Percentiles rank a stretch among this genome's conserved stretches.
These are phyloP conservation scores for Nemania sp. DNA, from an alignment of 2,329 filamentous ascomycete genomes.

Conservation along the genomic window DNA sequence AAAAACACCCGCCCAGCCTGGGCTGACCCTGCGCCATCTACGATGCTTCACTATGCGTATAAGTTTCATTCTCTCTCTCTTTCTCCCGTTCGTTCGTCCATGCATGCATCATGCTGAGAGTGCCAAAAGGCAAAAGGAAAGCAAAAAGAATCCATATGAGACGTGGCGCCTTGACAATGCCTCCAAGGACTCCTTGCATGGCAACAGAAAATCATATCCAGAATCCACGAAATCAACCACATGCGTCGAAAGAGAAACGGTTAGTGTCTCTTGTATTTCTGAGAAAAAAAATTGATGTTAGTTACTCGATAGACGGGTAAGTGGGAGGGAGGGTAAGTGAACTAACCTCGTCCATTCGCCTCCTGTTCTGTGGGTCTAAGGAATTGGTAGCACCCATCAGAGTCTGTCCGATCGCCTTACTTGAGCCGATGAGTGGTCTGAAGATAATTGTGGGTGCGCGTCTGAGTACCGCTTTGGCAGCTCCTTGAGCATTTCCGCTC, in stretches of 20 bases:
- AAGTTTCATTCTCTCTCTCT: no score
- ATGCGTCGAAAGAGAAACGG: neutral
- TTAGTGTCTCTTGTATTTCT: constrained; percentile 37
- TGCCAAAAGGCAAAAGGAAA: no score
- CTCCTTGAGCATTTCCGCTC: constrained; percentile 77
- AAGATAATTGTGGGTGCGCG: constrained; percentile 93
- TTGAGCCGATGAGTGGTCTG: constrained; percentile 86
- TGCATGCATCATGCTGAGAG: no score
- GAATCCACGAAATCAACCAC: constrained; percentile 13
- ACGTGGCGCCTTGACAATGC: no score
- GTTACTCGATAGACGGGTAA: neutral
- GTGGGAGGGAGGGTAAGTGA: no score
- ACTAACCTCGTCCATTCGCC: constrained; percentile 88
- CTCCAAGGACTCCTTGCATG: constrained; percentile 23
- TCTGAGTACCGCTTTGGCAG: constrained; percentile 75
- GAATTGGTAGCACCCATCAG: constrained; percentile 91
- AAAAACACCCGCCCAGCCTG: no score
- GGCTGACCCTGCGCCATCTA: no score
- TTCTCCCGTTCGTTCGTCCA: no score
- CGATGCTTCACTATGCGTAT: no score
- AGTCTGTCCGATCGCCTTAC: constrained; percentile 85
- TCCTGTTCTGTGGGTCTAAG: constrained; percentile 79
- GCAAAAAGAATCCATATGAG: no score
- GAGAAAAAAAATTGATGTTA: constrained; percentile 1
- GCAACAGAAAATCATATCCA: constrained; percentile 14